Base-by-base conservation (phyloP, 2,329 filamentous ascomycete species). In the Stagonosporopsis vannaccii region DNA sequence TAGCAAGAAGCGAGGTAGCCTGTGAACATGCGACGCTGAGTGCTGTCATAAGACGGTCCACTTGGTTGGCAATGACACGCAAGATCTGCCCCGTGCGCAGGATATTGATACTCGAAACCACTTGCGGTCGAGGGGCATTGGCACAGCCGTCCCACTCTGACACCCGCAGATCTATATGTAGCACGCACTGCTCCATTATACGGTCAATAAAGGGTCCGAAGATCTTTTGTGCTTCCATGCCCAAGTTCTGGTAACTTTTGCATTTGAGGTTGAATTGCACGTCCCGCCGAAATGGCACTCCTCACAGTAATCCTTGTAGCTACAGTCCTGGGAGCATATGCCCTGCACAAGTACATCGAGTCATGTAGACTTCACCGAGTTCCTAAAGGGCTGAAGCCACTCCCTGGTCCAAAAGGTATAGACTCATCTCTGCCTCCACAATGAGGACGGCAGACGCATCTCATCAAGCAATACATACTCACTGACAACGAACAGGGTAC, bases 371-470 rank as follows among this genome's bases (percentile, higher is more conserved):
- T 62, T 56, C 46, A 70, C 49, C 68, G 51, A 59, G 59, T 72
- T 36, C 75, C 75, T 7, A 54, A 51, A 40, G 74, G 74, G 20
- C 54, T 77, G 55, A 78, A 78, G 63, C 58, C 58, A 43, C 73
- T 78, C 8, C 76, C 76, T 23, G 75, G 75, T 6, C 76, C 76
- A 23, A 77, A 77, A 74, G 76, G 76, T 77, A 73, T 61, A 59
- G 20, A 41, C 40, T 19, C 22, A 17, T 19, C 15, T 53, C 54
- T 28, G 43, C 28, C n/a, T 15, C 20, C 3, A 20, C n/a, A 17
- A 17, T 9, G 51, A 36, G 28, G 13, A 55, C 37, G 32, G 28
- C 33, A n/a, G n/a, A 20, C 8, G 15, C 4, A 6, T 26, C 35
- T 42, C 12, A 45, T 48, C 26, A 26, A 28, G 7, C 43, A 42